Base-by-base conservation (phyloP, 495 filamentous ascomycete genomes). In the Filosporella fistucella region DNA sequence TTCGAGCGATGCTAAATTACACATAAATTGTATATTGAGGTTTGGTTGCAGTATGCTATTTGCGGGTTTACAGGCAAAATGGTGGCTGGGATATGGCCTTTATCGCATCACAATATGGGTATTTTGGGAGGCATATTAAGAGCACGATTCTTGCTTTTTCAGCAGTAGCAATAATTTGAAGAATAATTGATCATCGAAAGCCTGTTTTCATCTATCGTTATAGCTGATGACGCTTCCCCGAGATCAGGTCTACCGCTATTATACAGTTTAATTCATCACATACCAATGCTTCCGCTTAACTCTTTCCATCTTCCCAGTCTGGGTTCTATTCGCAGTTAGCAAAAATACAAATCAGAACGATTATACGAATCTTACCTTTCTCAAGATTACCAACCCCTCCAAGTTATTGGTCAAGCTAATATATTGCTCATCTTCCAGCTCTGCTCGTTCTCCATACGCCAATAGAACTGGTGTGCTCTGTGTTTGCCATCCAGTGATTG, bases 401-500 rank as follows among this genome's bases (percentile, higher is more conserved):
- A 99, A 72, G 37, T 81, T 95, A 72, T 80, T 91, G 56, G 82
- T 91, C 55, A 96, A 71, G 65, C 84, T 85, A 45, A 96, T 82
- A 58, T 97, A 99, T 67, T 97, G 81, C 71, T 99, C 93, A 61
- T 97, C 94, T 65, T 99, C 93, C 40, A 99, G 67, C 72, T 99
- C 93, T 33, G 93, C 93, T 58, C 93, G 74, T 74, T 99, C 93
- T 12, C 93, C 94, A 64, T 96, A 81, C 8, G 88, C 81, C 60
- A 99, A 71, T 45, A 99, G 71, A 41, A 99, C 93, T 3, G 93
- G 93, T 16, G 93, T 97, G 69, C 88, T 96, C 70, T 99, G 93
- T 50, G 93, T 99, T 70, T 99, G 93, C 93, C 93, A 99, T 30
- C 93, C 93, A 13, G 93, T 99, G 55, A 99, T 99, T 3, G 94